Evolutionary conservation across 78 protist genomes (phyloP), one percentile per base, ranked within the genome.

Genomic region (Protostelium mycophagum): DNA sequence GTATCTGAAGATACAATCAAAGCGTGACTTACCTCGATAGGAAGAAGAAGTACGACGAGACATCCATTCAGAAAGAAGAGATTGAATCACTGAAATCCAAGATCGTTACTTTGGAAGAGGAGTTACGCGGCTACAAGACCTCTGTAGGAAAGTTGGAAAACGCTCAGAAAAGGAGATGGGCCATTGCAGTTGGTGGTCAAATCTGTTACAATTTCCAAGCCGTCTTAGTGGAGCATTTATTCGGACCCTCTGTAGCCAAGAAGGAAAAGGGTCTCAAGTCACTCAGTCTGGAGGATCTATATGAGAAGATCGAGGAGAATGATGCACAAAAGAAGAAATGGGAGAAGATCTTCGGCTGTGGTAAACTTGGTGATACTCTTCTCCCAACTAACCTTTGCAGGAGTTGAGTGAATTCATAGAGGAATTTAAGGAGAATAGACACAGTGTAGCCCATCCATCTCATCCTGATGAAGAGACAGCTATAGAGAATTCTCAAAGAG

Each of bases 121-220:
- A 51, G 73, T 51, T 51, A 51, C 73, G 5, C 16, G 73, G 73
- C 73, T 51, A 16, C 73, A 51, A 51, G 73, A 51, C 73, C 73
- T 51, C 73, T 51, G 73, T 51, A 51, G 73, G 73, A 51, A 51
- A 51, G 73, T 51, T 51, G 73, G 73, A 51, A 51, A 51, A 51
- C 73, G 73, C 73, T 51, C 73, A 51, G 73, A 51, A 51, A 51
- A 51, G 73, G 73, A 51, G 73, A 51, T 51, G 73, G 73, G 73
- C 73, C 73, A 51, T 51, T 51, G 73, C 73, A 51, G 73, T 51
- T 51, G 73, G 73, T 51, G 73, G 73, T 51, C 73, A 51, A 51
- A 16, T 51, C 73, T 51, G 73, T 51, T 51, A 51, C 73, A 51
- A 51, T 51, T 51, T 51, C 73, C 73, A 51, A 51, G 73, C 16